Base-by-base conservation (phyloP, 1,139 yeast genomes). In the Saccharomyces pastorianus region DNA sequence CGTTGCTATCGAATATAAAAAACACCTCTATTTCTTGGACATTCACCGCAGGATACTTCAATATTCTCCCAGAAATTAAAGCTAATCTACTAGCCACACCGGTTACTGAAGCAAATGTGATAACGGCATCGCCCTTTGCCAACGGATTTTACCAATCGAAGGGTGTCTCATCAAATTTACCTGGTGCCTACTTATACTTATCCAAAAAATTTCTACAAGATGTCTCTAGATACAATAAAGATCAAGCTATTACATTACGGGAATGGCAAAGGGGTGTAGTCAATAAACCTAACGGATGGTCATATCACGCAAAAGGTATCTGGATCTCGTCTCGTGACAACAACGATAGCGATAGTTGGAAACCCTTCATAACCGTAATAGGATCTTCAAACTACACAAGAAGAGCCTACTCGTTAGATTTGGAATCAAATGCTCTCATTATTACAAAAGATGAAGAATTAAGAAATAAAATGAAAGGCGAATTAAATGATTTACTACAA, bases 271-370 rank as follows among this genome's bases (percentile, higher is more conserved):
- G 80, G 51, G 99, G 99, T 1, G 73, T 82, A 1, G 96, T 90
- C 7, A 89, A 89, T 64, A 80, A 88, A 9, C 80, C 83, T 0
- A 80, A 76, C 32, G 98, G 99, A 1, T 93, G 99, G 99, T 88
- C 97, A 0, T 93, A 93, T 69, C 99, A 93, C 67, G 99, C 99
- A 13, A 93, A 93, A 67, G 99, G 99, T 0, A 74, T 90, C n/a
- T 93, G 99, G 99, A 73, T 88, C 1, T 77, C 83, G 1, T 4
- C 44, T 6, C 79, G 79, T 6, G 87, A 90, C 0, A 61, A 52
- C 3, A 23, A 17, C 6, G 60, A 59, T 20, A 38, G 46, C 1
- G 76, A 73, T 6, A 84, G 81, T 55, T 61, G 63, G 0, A 65
- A 72, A 29, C 96, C 96, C 2, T 77, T 85, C 47, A 74, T 88